Evolutionary conservation across 129 eudicot genomes (phyloP).

Genomic region (Flaveria bidentis): DNA sequence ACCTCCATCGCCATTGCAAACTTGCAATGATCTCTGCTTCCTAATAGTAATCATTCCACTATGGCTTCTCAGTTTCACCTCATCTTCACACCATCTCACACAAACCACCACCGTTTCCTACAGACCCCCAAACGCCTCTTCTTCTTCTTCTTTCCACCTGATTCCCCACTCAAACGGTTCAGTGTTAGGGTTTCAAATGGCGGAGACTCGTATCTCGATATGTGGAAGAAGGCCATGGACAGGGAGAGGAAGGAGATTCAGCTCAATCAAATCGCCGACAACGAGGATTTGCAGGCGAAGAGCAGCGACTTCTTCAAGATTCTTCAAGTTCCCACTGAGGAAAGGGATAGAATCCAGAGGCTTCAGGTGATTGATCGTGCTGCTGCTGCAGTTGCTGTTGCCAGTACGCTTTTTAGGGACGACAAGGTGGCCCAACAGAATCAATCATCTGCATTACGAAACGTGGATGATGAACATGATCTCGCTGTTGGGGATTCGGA

Average conservation of each 20-base stretch:
- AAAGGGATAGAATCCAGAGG: constrained; percentile 80
- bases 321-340: constrained; percentile 69
- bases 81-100: constrained; percentile 22
- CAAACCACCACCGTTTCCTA: constrained; percentile 2
- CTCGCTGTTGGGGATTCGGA: constrained; percentile 22
- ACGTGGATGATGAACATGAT: constrained; percentile 19
- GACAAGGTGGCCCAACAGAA: constrained; percentile 22
- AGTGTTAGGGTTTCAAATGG: constrained; percentile 40
- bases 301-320: constrained; percentile 72
- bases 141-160: background rate
- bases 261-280: constrained; percentile 50
- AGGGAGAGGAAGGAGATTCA: constrained; percentile 59
- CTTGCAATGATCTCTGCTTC: constrained; percentile 5
- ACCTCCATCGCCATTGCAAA: background rate
- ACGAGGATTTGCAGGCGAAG: constrained; percentile 62
- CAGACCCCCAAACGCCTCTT: constrained; percentile 11
- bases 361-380: constrained; percentile 95
- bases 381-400: constrained; percentile 90
- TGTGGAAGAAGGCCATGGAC: constrained; percentile 86
- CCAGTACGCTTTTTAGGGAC: constrained; percentile 58
- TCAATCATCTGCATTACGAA: background rate
- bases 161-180: background rate
- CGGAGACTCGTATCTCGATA: constrained; percentile 67
- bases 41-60: background rate
- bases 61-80: constrained; percentile 35